A percentile compares a stretch with the other conserved stretches of the same genome.
phyloP scores from a whole-genome alignment of 306 rosid genomes.

The Rubus parviflorus region DNA sequence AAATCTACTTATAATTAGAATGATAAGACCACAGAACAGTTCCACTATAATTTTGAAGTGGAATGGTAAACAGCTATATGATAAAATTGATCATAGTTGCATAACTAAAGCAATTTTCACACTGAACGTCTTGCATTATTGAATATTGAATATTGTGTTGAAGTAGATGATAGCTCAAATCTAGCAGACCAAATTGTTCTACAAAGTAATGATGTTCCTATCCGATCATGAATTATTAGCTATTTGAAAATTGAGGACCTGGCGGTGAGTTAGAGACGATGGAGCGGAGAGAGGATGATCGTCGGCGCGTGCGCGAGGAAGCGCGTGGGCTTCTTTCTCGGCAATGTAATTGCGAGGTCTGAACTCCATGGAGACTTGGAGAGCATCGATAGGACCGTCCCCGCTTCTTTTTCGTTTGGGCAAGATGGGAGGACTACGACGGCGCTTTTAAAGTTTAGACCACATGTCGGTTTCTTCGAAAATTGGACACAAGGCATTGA shows the following conservation, averaged over 20 bases:
- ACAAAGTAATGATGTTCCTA: neutral
- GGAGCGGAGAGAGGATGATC: conserved; percentile 58
- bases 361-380: conserved; percentile 62
- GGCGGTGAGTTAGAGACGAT: conserved; percentile 30
- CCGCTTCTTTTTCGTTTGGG: conserved; percentile 4
- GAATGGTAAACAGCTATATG: neutral
- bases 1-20: too few species aligned
- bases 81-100: neutral
- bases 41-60: too few species aligned
- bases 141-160: neutral
- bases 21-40: too few species aligned
- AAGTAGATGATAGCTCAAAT: neutral
- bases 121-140: neutral
- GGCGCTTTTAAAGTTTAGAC: neutral
- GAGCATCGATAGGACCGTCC: conserved; percentile 12
- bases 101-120: neutral
- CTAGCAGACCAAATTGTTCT: neutral
- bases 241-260: conserved; percentile 41
- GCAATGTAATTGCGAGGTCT: conserved; percentile 67
- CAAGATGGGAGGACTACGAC: conserved; percentile 1
- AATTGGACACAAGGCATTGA: neutral
- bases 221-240: neutral
- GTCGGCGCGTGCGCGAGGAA: conserved; percentile 53
- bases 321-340: conserved; percentile 54
- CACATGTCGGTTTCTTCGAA: neutral